These are phyloP conservation scores for Yamadazyma insecticola DNA, from an alignment of 805 yeast genomes.

Conservation along the genomic window DNA sequence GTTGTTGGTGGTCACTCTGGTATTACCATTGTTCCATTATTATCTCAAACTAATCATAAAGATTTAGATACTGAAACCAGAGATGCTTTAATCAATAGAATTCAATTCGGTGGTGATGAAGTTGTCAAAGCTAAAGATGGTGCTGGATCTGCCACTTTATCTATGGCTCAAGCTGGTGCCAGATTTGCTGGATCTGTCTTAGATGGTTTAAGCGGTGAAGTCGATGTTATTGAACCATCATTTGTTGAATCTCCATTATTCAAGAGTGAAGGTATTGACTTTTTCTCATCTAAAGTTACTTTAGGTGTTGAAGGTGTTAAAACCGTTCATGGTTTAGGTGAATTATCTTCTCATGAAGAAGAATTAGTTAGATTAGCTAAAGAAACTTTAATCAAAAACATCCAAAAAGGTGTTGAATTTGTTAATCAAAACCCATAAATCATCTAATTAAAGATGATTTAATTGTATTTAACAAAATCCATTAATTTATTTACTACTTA, in stretches of 20 bases:
- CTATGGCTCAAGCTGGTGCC: slow-evolving; percentile 92
- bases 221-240: slow-evolving; percentile 61
- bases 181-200: slow-evolving; percentile 64
- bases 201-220: slow-evolving; percentile 60
- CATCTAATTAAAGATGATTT: not conserved
- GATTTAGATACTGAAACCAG: slow-evolving; percentile 38
- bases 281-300: slow-evolving; percentile 93
- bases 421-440: slow-evolving; percentile 64
- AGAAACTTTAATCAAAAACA: slow-evolving; percentile 87
- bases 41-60: slow-evolving; percentile 77
- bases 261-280: slow-evolving; percentile 87
- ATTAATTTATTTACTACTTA: too few relatives aligned
- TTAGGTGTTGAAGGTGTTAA: slow-evolving; percentile 89
- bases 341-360: slow-evolving; percentile 73
- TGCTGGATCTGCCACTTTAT: slow-evolving; percentile 88
- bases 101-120: slow-evolving; percentile 96
- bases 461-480: too few relatives aligned
- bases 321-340: slow-evolving; percentile 74
- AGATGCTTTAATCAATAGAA: slow-evolving; percentile 67
- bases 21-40: slow-evolving; percentile 88
- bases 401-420: slow-evolving; percentile 89
- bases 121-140: slow-evolving; percentile 92
- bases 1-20: slow-evolving; percentile 99
- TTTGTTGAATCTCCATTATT: slow-evolving; percentile 79
- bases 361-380: slow-evolving; percentile 77